Percentiles rank a stretch among this genome's conserved stretches.
Evolutionary conservation across 352 stramenopile species (phyloP).

Genomic region (Globisporangium yorkense): DNA sequence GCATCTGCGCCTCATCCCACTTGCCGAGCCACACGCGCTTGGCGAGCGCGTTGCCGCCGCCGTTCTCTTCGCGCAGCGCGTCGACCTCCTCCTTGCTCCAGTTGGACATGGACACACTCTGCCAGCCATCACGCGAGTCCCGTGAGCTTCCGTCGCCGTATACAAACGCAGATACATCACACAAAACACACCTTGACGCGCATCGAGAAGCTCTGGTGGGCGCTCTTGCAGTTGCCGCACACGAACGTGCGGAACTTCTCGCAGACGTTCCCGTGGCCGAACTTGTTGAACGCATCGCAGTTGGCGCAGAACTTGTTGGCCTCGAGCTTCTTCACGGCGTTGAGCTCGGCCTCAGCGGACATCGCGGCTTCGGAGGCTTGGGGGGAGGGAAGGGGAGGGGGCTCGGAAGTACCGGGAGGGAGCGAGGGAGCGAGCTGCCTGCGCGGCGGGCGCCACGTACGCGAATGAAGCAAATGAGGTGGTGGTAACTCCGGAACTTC

Average conservation of each 20-base stretch:
- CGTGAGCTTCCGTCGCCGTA: too few species aligned
- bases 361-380: neutral
- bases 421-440: neutral
- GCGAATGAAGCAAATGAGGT: too few species aligned
- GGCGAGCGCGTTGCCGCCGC: slow-evolving; percentile 12
- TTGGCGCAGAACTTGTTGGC: slow-evolving; percentile 83
- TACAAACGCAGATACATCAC: too few species aligned
- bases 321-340: slow-evolving; percentile 80
- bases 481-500: too few species aligned
- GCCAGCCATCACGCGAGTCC: neutral
- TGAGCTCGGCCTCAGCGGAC: slow-evolving; percentile 62
- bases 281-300: slow-evolving; percentile 83
- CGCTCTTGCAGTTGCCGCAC: slow-evolving; percentile 93
- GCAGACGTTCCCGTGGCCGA: slow-evolving; percentile 91
- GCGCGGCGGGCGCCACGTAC: too few species aligned
- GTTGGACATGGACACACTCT: slow-evolving; percentile 92
- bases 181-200: slow-evolving; percentile 81
- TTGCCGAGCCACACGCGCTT: slow-evolving; percentile 16
- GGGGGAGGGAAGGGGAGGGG: too few species aligned
- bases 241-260: slow-evolving; percentile 92
- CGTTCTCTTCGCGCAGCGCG: slow-evolving; percentile 77
- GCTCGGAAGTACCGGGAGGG: neutral
- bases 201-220: slow-evolving; percentile 92
- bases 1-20: slow-evolving; percentile 55
- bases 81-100: slow-evolving; percentile 91